phyloP scores from a whole-genome alignment of 2,329 filamentous ascomycete species.

The Cyclaneusma minus region DNA sequence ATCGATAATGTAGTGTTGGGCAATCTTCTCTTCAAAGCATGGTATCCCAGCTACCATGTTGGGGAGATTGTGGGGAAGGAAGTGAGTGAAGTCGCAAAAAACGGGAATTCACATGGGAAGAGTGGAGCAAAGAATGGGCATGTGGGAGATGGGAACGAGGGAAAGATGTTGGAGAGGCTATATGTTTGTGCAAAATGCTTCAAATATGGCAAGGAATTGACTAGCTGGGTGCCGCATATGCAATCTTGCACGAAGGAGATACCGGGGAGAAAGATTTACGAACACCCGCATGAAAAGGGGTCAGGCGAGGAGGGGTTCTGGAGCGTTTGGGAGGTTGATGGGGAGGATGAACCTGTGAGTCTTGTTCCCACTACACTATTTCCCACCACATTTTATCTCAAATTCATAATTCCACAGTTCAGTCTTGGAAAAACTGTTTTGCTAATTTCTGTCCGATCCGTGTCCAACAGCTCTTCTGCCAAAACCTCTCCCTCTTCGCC shows the following conservation, averaged over 20 bases:
- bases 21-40: conserved; percentile 69
- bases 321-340: conserved; percentile 85
- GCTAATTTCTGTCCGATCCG: conserved; percentile 6
- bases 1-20: conserved; percentile 79
- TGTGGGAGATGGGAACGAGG: conserved; percentile 7
- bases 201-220: conserved; percentile 61
- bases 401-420: not conserved
- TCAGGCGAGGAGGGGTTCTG: conserved; percentile 53
- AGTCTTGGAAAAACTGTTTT: conserved; percentile 1
- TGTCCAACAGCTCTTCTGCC: conserved; percentile 60
- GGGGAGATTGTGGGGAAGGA: conserved; percentile 49
- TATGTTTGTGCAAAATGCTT: conserved; percentile 92
- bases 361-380: conserved; percentile 1
- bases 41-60: conserved; percentile 84
- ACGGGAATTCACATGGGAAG: conserved; percentile 18
- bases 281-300: conserved; percentile 32
- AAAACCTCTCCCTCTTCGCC: conserved; percentile 89
- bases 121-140: conserved; percentile 3
- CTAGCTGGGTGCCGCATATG: conserved; percentile 42
- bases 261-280: conserved; percentile 64
- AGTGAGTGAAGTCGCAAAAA: conserved; percentile 13
- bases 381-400: conserved; percentile 1
- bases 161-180: conserved; percentile 42
- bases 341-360: conserved; percentile 61
- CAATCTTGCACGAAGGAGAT: conserved; percentile 36